Conservation (phyloP, 306 rosid species). For the Citrullus mucosospermus region DNA sequence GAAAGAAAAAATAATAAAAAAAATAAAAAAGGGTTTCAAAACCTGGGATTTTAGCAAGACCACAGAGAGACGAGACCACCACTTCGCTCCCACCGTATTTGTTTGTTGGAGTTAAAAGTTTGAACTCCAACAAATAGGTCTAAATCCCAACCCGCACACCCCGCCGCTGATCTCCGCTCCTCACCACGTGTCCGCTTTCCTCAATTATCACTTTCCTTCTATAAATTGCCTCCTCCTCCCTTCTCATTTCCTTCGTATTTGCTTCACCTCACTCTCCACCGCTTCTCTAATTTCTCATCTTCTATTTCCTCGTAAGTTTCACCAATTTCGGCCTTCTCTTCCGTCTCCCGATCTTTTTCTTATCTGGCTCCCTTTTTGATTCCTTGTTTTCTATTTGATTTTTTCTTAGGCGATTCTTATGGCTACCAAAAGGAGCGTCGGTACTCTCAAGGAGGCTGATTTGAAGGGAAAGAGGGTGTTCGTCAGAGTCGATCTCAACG, state of each 20-base stretch:
- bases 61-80: neutral
- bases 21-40: neutral
- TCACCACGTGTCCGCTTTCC: neutral
- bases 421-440: conserved; percentile 89
- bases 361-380: conserved; percentile 6
- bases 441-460: conserved; percentile 67
- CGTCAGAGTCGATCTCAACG: conserved; percentile 86
- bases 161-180: neutral
- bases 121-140: neutral
- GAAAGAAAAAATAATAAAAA: too few relatives aligned
- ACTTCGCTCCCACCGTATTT: neutral
- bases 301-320: neutral
- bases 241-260: neutral
- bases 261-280: neutral
- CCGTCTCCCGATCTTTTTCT: neutral
- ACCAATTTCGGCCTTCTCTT: neutral
- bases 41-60: neutral
- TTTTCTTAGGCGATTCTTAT: conserved; percentile 19
- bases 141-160: neutral
- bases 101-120: too few relatives aligned
- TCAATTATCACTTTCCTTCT: neutral
- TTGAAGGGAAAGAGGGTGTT: conserved; percentile 90
- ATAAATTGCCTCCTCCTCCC: neutral
- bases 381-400: conserved; percentile 5
- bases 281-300: neutral